Conservation (phyloP, 331 rosid genomes). For the Quercus tomentella region DNA sequence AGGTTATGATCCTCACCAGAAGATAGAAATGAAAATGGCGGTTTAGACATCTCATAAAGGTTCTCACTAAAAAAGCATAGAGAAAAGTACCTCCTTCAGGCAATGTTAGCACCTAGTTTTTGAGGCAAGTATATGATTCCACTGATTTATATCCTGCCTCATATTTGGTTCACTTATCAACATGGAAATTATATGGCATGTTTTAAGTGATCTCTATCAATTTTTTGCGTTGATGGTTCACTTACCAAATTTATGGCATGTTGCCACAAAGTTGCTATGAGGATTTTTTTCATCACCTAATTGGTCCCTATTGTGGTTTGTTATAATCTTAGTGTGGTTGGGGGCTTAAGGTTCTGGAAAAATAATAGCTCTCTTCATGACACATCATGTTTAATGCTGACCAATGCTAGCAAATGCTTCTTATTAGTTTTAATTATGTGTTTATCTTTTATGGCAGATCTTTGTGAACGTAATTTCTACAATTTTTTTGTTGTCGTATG, state of each 20-base stretch:
- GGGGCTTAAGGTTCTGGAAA: neutral
- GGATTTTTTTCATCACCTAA: neutral
- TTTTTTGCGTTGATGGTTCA: neutral
- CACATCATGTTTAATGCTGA: neutral
- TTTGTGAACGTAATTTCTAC: neutral
- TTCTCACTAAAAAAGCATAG: slow-evolving; percentile 14
- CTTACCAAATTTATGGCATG: neutral
- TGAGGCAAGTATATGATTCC: slow-evolving; percentile 36
- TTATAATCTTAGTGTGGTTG: neutral
- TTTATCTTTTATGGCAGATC: neutral
- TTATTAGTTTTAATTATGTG: neutral
- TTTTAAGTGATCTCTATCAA: neutral
- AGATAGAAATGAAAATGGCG: slow-evolving; percentile 97
- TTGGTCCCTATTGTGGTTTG: neutral
- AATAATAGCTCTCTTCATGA: neutral
- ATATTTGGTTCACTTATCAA: neutral
- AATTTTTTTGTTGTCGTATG: neutral
- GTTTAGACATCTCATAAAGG: slow-evolving; percentile 46
- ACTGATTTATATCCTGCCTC: neutral
- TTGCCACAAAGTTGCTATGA: neutral
- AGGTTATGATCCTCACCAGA: slow-evolving; percentile 95
- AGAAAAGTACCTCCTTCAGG: slow-evolving; percentile 12
- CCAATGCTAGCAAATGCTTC: neutral
- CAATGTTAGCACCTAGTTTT: slow-evolving; percentile 34
- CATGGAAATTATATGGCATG: neutral